Evolutionary conservation across 2,329 filamentous ascomycete species (phyloP).

Genomic region (Blumeria graminis): DNA sequence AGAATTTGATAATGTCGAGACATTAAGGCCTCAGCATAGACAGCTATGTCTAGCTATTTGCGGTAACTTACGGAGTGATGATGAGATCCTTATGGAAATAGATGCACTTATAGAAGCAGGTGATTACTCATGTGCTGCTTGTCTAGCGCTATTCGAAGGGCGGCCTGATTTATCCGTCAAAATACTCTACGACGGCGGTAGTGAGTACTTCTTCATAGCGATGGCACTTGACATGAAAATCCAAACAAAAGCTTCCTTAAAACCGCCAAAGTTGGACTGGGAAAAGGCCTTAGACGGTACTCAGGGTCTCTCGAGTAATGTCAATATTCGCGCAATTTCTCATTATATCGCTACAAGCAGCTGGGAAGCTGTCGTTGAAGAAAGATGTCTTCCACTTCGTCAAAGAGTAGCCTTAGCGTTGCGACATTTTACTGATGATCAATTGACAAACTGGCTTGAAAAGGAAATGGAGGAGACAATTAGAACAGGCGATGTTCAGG

Average conservation of each 20-base stretch:
- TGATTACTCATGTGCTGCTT: slow-evolving; percentile 50
- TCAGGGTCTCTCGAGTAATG: slow-evolving; percentile 34
- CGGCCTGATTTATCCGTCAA: slow-evolving; percentile 43
- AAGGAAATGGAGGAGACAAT: slow-evolving; percentile 37
- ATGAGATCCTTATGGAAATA: slow-evolving; percentile 22
- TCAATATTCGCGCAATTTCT: slow-evolving; percentile 59
- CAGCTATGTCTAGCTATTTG: slow-evolving; percentile 55
- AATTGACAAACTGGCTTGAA: slow-evolving; percentile 42
- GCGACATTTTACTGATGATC: slow-evolving; percentile 35
- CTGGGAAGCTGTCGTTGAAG: slow-evolving; percentile 51
- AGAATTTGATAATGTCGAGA: slow-evolving; percentile 36
- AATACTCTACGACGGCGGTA: slow-evolving; percentile 43
- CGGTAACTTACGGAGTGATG: slow-evolving; percentile 37
- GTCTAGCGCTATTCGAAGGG: slow-evolving; percentile 50
- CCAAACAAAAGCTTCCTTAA: slow-evolving; percentile 21
- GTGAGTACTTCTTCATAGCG: slow-evolving; percentile 43
- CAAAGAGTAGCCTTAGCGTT: slow-evolving; percentile 55
- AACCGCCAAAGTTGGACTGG: slow-evolving; percentile 12
- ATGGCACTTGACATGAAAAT: slow-evolving; percentile 39
- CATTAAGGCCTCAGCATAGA: slow-evolving; percentile 42
- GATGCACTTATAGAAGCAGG: slow-evolving; percentile 21
- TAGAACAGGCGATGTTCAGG: slow-evolving; percentile 47
- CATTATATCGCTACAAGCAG: slow-evolving; percentile 53
- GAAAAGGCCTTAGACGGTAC: slow-evolving; percentile 10
- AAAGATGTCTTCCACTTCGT: slow-evolving; percentile 46